A percentile compares a stretch with the other conserved stretches of the same genome.
phyloP scores from a whole-genome alignment of 1,284 basidiomycete species.

The Neotropicomus parvogracilis region DNA sequence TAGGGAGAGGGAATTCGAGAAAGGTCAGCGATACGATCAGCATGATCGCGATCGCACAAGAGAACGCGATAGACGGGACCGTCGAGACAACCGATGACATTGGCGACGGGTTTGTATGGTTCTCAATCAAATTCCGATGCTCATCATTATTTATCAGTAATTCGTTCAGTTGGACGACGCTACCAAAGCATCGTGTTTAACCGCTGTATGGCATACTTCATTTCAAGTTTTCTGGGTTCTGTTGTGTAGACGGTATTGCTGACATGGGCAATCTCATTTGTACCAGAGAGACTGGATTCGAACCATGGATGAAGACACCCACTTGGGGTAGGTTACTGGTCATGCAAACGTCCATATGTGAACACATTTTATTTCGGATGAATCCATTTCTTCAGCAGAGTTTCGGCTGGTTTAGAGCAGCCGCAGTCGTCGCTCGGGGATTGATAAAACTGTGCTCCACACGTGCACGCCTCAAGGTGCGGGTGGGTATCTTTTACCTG shows the following conservation, averaged over 20 bases:
- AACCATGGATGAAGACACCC: no score
- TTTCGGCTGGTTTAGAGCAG: no score
- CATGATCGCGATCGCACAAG: conserved; percentile 26
- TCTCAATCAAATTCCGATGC: neutral
- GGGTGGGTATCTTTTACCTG: no score
- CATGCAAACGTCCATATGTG: no score
- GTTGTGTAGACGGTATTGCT: neutral
- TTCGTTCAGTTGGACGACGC: no score
- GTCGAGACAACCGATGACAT: conserved; percentile 16
- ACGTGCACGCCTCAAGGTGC: no score
- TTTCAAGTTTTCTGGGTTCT: neutral
- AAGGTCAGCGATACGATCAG: conserved; percentile 5
- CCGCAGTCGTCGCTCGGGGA: no score
- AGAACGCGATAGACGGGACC: conserved; percentile 27
- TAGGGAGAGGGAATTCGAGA: conserved; percentile 24
- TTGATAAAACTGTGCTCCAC: no score
- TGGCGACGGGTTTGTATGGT: neutral
- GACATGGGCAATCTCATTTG: neutral
- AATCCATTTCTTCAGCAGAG: no score
- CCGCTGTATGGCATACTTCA: neutral
- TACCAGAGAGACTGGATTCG: no score
- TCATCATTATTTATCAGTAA: neutral
- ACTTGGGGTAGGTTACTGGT: no score
- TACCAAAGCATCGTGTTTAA: neutral
- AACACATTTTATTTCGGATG: no score